These are phyloP conservation scores for Chaetomium sp. DNA, from an alignment of 2,329 filamentous ascomycete genomes.

Conservation along the genomic window DNA sequence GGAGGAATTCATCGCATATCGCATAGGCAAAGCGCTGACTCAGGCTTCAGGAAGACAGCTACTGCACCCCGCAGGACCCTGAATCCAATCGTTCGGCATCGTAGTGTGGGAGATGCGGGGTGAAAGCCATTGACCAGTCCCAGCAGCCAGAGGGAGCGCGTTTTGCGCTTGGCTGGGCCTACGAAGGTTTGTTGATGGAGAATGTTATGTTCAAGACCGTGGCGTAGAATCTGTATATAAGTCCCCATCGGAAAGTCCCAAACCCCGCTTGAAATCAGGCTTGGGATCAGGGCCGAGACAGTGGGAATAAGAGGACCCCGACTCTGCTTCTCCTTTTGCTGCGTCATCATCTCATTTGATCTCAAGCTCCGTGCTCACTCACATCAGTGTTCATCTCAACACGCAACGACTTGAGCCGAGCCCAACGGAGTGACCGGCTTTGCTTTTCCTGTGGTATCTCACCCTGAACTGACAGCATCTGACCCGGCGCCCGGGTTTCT, in stretches of 20 bases:
- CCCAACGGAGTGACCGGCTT: not conserved
- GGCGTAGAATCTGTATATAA: too few relatives aligned
- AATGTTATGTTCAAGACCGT: too few relatives aligned
- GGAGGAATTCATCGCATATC: not conserved
- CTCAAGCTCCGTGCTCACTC: not conserved
- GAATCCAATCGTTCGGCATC: not conserved
- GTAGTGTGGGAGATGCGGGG: not conserved
- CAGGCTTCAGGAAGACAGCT: not conserved
- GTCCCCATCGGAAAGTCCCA: not conserved
- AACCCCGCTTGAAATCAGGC: not conserved
- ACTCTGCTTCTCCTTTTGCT: constrained; percentile 2
- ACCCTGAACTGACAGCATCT: not conserved
- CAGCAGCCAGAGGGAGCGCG: too few relatives aligned
- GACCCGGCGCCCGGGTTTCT: not conserved
- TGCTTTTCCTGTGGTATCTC: too few relatives aligned
- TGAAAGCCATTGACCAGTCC: not conserved
- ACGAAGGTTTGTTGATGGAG: too few relatives aligned
- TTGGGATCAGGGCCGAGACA: not conserved
- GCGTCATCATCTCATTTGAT: constrained; percentile 8
- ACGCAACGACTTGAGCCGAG: not conserved
- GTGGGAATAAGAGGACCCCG: not conserved
- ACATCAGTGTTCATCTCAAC: constrained; percentile 4
- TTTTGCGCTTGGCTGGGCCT: too few relatives aligned
- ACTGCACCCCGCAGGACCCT: constrained; percentile 3
- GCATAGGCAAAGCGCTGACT: constrained; percentile 6